phyloP scores from a whole-genome alignment of 352 stramenopile genomes.

The Pythium dissimile region DNA sequence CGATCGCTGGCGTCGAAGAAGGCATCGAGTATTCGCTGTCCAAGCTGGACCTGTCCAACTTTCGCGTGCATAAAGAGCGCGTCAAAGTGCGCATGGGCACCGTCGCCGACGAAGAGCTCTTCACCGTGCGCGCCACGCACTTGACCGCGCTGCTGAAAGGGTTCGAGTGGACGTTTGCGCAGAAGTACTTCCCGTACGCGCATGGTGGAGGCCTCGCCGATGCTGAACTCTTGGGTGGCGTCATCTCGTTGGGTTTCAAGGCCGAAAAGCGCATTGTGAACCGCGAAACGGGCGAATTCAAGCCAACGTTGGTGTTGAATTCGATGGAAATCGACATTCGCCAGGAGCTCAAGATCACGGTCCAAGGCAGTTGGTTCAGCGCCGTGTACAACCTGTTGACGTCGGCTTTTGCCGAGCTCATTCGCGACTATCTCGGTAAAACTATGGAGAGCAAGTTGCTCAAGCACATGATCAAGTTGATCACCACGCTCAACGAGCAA shows the following conservation, averaged over 20 bases:
- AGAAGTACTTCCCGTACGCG: slow-evolving; percentile 87
- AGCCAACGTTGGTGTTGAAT: slow-evolving; percentile 70
- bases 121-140: slow-evolving; percentile 73
- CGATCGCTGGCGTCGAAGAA: slow-evolving; percentile 75
- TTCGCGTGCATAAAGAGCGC: slow-evolving; percentile 81
- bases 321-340: slow-evolving; percentile 85
- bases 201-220: slow-evolving; percentile 73
- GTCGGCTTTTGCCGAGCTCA: slow-evolving; percentile 67
- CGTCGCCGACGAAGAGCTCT: slow-evolving; percentile 72
- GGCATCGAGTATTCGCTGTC: slow-evolving; percentile 75
- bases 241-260: slow-evolving; percentile 82
- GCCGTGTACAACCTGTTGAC: slow-evolving; percentile 82
- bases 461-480: slow-evolving; percentile 77
- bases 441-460: slow-evolving; percentile 83
- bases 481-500: slow-evolving; percentile 78
- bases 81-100: slow-evolving; percentile 82
- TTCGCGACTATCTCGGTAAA: slow-evolving; percentile 81
- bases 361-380: slow-evolving; percentile 86
- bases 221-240: slow-evolving; percentile 59
- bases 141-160: slow-evolving; percentile 76
- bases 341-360: slow-evolving; percentile 74
- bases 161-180: slow-evolving; percentile 84
- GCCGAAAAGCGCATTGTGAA: slow-evolving; percentile 68
- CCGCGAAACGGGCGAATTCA: slow-evolving; percentile 53
- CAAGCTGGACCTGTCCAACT: slow-evolving; percentile 78